Evolutionary conservation across 805 yeast genomes (phyloP), one percentile per base, ranked within the genome.

Genomic region (Kuraishia ogatae): DNA sequence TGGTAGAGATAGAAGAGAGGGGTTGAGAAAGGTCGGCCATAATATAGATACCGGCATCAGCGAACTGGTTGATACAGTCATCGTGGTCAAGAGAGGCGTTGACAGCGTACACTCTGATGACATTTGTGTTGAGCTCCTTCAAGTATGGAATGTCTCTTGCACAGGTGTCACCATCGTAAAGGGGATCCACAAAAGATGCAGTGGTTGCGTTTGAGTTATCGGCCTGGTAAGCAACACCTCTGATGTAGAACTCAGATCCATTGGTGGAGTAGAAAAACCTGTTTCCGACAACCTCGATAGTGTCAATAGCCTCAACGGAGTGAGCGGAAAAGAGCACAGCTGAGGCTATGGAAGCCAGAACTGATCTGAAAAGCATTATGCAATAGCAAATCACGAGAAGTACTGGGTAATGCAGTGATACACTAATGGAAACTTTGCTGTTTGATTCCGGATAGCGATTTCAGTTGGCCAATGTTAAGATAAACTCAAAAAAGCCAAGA

Each of bases 11-110:
- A 54, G 91, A 81, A 20, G 69, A 56, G 54, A 70, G 74, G 60
- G 93, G 93, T 68, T 84, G 81, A 24, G 91, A 78, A 65, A 87
- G 76, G 73, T 87, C 96, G 50, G 92, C 91, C 74, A 87, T 80
- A 53, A 87, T 84, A 62, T 87, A 87, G 66, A 87, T 87, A 62
- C 90, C 92, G 50, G 91, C 91, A 54, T 84, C 88, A 58, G 76
- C 74, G 62, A 87, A 74, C 61, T 81, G 69, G 35, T 71, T 52
- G 90, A 87, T 83, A 78, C 94, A 87, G 53, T 76, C 78, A 53
- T 79, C 68, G 71, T 87, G 94, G 68, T 86, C 88, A 58, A 73
- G 63, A 48, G 79, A 64, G n/a, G 78, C 73, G 73, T 87, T 81
- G 54, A 87, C 71, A 50, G 93, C 90, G 66, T 87, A 87, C 39